A percentile compares a stretch with the other conserved stretches of the same genome.
phyloP scores from a whole-genome alignment of 805 yeast species.

The Lachancea sp. region DNA sequence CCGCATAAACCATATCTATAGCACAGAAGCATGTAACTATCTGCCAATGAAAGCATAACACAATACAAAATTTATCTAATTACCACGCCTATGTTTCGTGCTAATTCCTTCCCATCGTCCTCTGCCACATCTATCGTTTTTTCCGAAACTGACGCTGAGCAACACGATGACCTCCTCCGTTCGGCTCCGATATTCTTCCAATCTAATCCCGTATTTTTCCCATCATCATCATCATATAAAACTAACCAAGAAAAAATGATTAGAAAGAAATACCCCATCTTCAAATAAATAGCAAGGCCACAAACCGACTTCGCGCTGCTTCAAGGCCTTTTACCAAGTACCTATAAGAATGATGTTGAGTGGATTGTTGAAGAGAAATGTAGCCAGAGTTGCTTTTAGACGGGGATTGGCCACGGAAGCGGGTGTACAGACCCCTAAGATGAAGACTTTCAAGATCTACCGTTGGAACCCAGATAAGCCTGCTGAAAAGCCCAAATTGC shows the following conservation, averaged over 20 bases:
- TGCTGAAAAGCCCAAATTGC: conserved; percentile 80
- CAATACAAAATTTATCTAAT: too few species aligned
- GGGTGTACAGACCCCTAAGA: conserved; percentile 48
- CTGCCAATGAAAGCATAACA: too few species aligned
- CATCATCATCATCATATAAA: not conserved
- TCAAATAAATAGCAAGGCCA: too few species aligned
- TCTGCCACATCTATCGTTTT: not conserved
- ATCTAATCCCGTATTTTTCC: not conserved
- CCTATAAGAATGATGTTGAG: conserved; percentile 2
- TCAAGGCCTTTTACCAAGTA: too few species aligned
- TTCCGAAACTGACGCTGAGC: not conserved
- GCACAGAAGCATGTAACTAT: too few species aligned
- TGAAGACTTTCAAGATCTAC: conserved; percentile 86
- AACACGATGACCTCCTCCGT: not conserved
- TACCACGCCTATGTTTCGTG: too few species aligned
- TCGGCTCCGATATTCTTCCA: conserved; percentile 3
- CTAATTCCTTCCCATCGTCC: not conserved
- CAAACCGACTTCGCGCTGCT: too few species aligned
- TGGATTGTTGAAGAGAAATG: conserved; percentile 8
- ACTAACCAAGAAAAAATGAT: not conserved
- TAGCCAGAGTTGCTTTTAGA: conserved; percentile 8
- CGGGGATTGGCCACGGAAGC: conserved; percentile 36
- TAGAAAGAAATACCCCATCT: too few species aligned
- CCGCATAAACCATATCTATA: too few species aligned
- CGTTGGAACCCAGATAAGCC: conserved; percentile 99